Evolutionary conservation across 2,329 filamentous ascomycete genomes (phyloP).

Genomic region (Lasiodiplodia sp.): DNA sequence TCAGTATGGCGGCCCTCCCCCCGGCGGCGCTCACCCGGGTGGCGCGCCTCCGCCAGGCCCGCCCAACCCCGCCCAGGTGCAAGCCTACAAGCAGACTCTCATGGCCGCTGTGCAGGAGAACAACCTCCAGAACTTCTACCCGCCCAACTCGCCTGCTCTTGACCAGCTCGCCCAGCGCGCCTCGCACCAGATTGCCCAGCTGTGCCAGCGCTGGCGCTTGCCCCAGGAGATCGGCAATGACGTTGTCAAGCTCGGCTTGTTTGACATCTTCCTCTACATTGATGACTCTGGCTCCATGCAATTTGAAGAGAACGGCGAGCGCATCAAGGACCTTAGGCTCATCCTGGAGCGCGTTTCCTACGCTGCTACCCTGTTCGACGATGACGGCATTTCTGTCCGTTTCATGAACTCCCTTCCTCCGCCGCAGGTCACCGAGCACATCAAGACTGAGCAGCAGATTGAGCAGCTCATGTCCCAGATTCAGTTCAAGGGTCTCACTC

Average conservation of each 20-base stretch:
- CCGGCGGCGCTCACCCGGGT: slow-evolving; percentile 23
- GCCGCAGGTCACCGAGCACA: slow-evolving; percentile 58
- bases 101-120: slow-evolving; percentile 67
- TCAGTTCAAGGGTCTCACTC: slow-evolving; percentile 71
- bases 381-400: slow-evolving; percentile 71
- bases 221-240: slow-evolving; percentile 68
- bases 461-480: slow-evolving; percentile 64
- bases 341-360: slow-evolving; percentile 70
- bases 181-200: slow-evolving; percentile 59
- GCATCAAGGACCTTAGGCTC: slow-evolving; percentile 71
- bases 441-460: slow-evolving; percentile 65
- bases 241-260: slow-evolving; percentile 68
- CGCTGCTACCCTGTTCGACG: slow-evolving; percentile 72
- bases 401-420: slow-evolving; percentile 71
- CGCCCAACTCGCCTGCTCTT: slow-evolving; percentile 59
- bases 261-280: slow-evolving; percentile 69
- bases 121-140: slow-evolving; percentile 65
- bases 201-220: slow-evolving; percentile 65
- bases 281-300: slow-evolving; percentile 74
- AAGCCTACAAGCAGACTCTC: slow-evolving; percentile 64
- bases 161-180: slow-evolving; percentile 61
- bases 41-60: slow-evolving; percentile 46
- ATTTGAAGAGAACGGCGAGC: slow-evolving; percentile 71
- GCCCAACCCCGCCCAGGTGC: slow-evolving; percentile 58
- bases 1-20: slow-evolving; percentile 43